Base-by-base conservation (phyloP, 805 yeast genomes). In the Barnettozyma californica region DNA sequence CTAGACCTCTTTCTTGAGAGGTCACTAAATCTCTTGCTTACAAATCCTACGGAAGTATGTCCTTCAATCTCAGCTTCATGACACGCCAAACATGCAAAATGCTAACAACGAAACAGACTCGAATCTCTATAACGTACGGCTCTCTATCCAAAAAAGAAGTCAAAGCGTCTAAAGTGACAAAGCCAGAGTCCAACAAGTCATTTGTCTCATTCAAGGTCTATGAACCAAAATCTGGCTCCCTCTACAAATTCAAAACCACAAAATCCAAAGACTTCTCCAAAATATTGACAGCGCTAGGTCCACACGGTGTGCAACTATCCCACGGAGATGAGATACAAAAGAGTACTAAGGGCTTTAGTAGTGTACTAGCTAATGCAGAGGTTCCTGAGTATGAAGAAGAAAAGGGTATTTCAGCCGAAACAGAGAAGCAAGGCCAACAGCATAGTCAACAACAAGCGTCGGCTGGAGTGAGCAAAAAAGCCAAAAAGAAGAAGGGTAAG, bases 221-320 rank as follows among this genome's bases (percentile, higher is more conserved):
- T 55, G 88, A 87, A 58, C 80, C 91, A 3, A 69, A 64, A 9
- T 71, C 80, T 9, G 95, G 95, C 3, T 71, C 78, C 41, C 74
- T 86, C 46, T 75, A 82, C 61, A 75, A 72, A 50, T 75, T 74
- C 59, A 75, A 73, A 48, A 80, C 90, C 1, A 66, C 68, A 53
- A 81, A 81, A 54, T 62, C 74, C 37, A 87, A 87, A 61, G 94
- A 87, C 61, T 72, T 88, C 41, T 79, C 86, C 21, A 76, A 88
- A 58, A 61, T 88, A 16, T 66, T 86, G 60, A 77, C 85, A n/a
- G 84, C 85, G 9, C 62, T 88, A 43, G 95, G 95, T 0, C 88
- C 89, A 3, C 69, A 71, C 46, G 80, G 81, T 2, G 82, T 81
- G 43, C 58, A 54, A 27, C 41, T 54, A 34, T 38, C 45, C 9